These are phyloP conservation scores for rapeseed (Brassica napus) DNA, from an alignment of 345 rosid species.

Conservation along the genomic window Da-Ae NC_063435.1:27655501-27656000, in stretches of 20 bases:
- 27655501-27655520: background rate
- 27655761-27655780: slow-evolving; percentile 34
- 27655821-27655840: slow-evolving; percentile 63
- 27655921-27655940: background rate
- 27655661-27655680: slow-evolving; percentile 66
- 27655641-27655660: slow-evolving; percentile 37
- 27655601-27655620: slow-evolving; percentile 22
- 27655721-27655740: slow-evolving; percentile 64
- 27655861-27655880: slow-evolving; percentile 10
- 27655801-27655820: slow-evolving; percentile 59
- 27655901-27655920: slow-evolving; percentile 3
- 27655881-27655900: slow-evolving; percentile 32
- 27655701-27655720: slow-evolving; percentile 50
- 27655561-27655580: background rate
- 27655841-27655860: slow-evolving; percentile 38
- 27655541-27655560: background rate
- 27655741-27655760: slow-evolving; percentile 57
- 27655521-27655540: background rate
- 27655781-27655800: slow-evolving; percentile 62
- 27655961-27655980: background rate
- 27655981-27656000: no score
- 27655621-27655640: slow-evolving; percentile 23
- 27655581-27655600: slow-evolving; percentile 6
- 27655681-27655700: slow-evolving; percentile 59
- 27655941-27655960: background rate